phyloP scores from a whole-genome alignment of 2,329 filamentous ascomycete species.

The Aspergillus niger region DNA sequence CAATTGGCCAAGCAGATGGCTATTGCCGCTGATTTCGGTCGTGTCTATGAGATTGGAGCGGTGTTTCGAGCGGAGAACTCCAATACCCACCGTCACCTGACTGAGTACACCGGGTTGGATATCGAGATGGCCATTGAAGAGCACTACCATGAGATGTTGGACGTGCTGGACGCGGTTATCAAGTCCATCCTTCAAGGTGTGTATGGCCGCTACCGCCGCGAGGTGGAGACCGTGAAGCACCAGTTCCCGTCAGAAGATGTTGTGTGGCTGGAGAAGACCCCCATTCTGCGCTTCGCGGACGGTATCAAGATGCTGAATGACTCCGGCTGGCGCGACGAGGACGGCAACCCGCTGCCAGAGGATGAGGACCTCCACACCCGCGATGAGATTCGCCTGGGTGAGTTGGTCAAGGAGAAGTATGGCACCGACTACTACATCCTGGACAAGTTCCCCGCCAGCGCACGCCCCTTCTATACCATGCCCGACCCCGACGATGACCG shows the following conservation, averaged over 20 bases:
- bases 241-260: slow-evolving; percentile 86
- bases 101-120: slow-evolving; percentile 91
- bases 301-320: slow-evolving; percentile 79
- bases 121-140: slow-evolving; percentile 88
- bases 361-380: slow-evolving; percentile 81
- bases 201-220: slow-evolving; percentile 67
- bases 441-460: slow-evolving; percentile 85
- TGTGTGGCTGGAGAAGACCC: slow-evolving; percentile 82
- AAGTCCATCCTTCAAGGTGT: slow-evolving; percentile 76
- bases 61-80: slow-evolving; percentile 95
- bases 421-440: slow-evolving; percentile 90
- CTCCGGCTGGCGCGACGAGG: slow-evolving; percentile 74
- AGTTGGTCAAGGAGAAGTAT: slow-evolving; percentile 82
- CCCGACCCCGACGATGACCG: slow-evolving; percentile 70
- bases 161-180: slow-evolving; percentile 75
- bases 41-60: slow-evolving; percentile 85
- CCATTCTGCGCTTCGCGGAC: slow-evolving; percentile 76
- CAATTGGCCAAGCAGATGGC: slow-evolving; percentile 93
- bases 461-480: slow-evolving; percentile 90
- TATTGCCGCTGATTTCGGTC: slow-evolving; percentile 83
- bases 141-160: slow-evolving; percentile 85
- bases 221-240: slow-evolving; percentile 76
- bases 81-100: slow-evolving; percentile 91
- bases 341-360: slow-evolving; percentile 69
- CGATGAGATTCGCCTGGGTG: slow-evolving; percentile 82